Evolutionary conservation across 1,284 basidiomycete genomes (phyloP), one percentile per base, ranked within the genome.

Genomic region (Malassezia yamatoensis): DNA sequence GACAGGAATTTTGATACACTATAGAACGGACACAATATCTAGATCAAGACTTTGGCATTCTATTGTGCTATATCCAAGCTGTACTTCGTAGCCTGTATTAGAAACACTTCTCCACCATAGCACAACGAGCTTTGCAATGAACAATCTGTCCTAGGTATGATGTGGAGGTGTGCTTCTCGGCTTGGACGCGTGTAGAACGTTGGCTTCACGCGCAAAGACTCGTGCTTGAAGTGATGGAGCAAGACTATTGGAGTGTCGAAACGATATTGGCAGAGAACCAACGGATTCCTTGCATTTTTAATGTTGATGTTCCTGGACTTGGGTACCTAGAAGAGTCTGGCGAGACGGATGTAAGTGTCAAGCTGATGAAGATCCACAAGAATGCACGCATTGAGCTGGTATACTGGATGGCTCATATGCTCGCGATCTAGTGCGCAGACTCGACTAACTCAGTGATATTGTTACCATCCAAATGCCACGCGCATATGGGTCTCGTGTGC

Each of bases 401-500:
- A 4, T 74, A 68, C 38, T 74, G 72, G 72, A 53, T 72, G 33
- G 70, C 72, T 2, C 68, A 71, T 29, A 52, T 66, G 4, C 65
- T 74, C 35, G 66, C 68, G 8, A 53, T 70, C 6, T 66, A 72
- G 66, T 68, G 37, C 42, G 66, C 61, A 5, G 13, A n/a, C 5
- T 33, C 15, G 12, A 36, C 15, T 46, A 8, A n/a, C 9, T 20
- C 56, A 69, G 63, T 44, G 65, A 67, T 35, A 60, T 67, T 34
- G 63, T 72, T n/a, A 59, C 63, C 35, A 61, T 72, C 38, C 63
- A 64, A 51, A 61, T 70, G 16, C 70, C 70, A 5, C 64, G 64
- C 10, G 65, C 63, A n/a, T 72, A 62, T 50, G 62, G 61, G 1
- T 42, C 56, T 1, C 48, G 72, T 21, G 70, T 74, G 39, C 66